Evolutionary conservation across 345 rosid genomes (phyloP).

Genomic region (Syzygium aqueum): DNA sequence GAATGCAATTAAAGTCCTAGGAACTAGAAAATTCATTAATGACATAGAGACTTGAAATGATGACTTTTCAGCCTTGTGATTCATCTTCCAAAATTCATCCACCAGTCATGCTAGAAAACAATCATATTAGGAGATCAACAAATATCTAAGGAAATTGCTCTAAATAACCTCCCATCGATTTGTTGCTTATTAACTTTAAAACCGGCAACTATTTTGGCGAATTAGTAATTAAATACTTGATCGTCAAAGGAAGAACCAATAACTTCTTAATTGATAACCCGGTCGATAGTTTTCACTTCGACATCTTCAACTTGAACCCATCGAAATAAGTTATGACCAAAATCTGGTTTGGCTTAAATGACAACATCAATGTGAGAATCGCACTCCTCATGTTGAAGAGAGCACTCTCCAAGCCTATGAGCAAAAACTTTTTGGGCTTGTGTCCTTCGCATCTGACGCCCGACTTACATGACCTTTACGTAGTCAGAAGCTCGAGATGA

Average conservation of each 20-base stretch:
- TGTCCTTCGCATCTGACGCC: neutral
- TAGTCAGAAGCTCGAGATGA: neutral
- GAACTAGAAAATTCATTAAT: too few relatives aligned
- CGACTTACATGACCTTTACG: neutral
- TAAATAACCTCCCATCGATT: neutral
- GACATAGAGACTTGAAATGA: too few relatives aligned
- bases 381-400: neutral
- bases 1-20: too few relatives aligned
- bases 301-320: neutral
- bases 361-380: too few relatives aligned
- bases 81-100: too few relatives aligned
- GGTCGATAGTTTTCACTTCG: neutral
- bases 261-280: neutral
- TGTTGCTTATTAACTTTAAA: neutral
- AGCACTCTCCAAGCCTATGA: neutral
- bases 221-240: neutral
- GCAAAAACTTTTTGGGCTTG: neutral
- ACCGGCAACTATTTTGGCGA: neutral
- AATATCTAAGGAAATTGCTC: neutral
- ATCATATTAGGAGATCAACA: too few relatives aligned
- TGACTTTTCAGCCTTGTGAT: too few relatives aligned
- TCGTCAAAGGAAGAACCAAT: neutral
- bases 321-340: neutral
- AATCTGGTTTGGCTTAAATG: neutral
- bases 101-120: too few relatives aligned